Conservation (phyloP, 371 early-diverging fungal species). For the Lichtheimia ramosa region DNA sequence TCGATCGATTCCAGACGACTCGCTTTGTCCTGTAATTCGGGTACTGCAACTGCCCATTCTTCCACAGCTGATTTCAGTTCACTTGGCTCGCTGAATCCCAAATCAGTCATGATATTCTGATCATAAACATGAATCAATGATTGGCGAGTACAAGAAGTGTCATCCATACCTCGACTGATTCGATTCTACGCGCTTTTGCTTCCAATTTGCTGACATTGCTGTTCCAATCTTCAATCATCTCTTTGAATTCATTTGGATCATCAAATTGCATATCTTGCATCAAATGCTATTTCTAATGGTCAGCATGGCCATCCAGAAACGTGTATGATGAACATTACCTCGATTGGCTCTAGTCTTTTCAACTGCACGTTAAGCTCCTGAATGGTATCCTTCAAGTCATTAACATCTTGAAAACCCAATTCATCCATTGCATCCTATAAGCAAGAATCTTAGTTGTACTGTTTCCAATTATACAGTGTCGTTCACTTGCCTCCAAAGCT, state of each 20-base stretch:
- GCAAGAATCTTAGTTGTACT: too few species aligned
- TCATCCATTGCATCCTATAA: neutral
- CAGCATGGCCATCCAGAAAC: neutral
- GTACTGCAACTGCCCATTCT: neutral
- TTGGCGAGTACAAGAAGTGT: neutral
- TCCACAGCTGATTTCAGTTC: neutral
- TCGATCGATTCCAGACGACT: too few species aligned
- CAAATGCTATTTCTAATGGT: neutral
- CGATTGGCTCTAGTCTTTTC: neutral
- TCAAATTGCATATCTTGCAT: slow-evolving; percentile 1
- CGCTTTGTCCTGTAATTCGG: too few species aligned
- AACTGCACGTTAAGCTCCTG: neutral
- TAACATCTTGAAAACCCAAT: neutral
- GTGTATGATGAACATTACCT: neutral
- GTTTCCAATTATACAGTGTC: too few species aligned
- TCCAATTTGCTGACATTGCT: neutral
- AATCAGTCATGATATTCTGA: neutral
- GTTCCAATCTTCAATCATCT: neutral
- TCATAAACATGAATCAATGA: neutral
- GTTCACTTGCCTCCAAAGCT: too few species aligned
- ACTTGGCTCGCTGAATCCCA: neutral
- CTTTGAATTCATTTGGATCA: neutral
- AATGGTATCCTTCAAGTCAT: neutral
- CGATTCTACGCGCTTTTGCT: neutral
- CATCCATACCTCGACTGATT: neutral